These are phyloP conservation scores for Westerdykella sp. DNA, from an alignment of 2,329 filamentous ascomycete genomes.

Conservation along the genomic window DNA sequence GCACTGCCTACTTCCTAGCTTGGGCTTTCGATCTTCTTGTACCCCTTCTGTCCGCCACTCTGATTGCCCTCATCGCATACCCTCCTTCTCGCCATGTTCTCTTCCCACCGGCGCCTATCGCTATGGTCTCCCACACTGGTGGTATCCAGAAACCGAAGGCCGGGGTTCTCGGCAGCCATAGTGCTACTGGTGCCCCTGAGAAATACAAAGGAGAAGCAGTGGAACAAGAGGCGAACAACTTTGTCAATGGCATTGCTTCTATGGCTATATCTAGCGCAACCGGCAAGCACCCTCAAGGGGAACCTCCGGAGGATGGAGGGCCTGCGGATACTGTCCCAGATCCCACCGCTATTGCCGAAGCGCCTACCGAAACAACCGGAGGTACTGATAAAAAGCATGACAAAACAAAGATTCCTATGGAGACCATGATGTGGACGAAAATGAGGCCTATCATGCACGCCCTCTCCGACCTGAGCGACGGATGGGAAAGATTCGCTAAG, in stretches of 20 bases:
- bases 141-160: conserved; percentile 71
- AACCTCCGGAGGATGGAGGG: conserved; percentile 44
- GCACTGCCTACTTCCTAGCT: conserved; percentile 54
- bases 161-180: conserved; percentile 70
- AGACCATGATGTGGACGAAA: conserved; percentile 69
- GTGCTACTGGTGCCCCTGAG: conserved; percentile 73
- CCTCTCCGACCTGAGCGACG: conserved; percentile 54
- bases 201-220: conserved; percentile 78
- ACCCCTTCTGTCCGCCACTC: conserved; percentile 52
- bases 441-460: conserved; percentile 67
- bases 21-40: conserved; percentile 69
- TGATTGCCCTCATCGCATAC: conserved; percentile 61
- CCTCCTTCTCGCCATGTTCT: conserved; percentile 56
- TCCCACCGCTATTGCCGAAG: conserved; percentile 51
- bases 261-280: conserved; percentile 69
- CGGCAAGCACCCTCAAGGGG: conserved; percentile 66
- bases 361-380: conserved; percentile 49
- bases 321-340: conserved; percentile 54
- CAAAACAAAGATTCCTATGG: conserved; percentile 73
- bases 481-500: conserved; percentile 59
- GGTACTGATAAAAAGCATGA: conserved; percentile 56
- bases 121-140: conserved; percentile 64
- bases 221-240: conserved; percentile 75
- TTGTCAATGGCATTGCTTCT: conserved; percentile 66
- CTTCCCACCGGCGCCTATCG: conserved; percentile 72